Percentiles rank a stretch among this genome's conserved stretches.
These are phyloP conservation scores for Arctium minus DNA, from an alignment of 129 eudicot genomes.

Conservation along the genomic window DNA sequence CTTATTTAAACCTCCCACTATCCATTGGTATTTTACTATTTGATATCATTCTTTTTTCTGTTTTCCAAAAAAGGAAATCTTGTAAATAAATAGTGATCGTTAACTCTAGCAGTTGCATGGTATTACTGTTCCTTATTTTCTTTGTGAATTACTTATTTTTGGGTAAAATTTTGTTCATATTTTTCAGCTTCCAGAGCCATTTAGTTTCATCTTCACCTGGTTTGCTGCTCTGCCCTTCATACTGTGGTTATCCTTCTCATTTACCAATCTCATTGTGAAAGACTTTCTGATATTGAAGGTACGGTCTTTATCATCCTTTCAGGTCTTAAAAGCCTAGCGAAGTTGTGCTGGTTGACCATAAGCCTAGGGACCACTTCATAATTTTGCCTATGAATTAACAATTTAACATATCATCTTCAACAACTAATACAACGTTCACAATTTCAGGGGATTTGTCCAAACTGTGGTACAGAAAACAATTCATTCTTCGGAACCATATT, in stretches of 20 bases:
- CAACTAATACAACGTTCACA: neutral
- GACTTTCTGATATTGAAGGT: constrained; percentile 88
- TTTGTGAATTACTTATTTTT: neutral
- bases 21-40: too few relatives aligned
- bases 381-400: neutral
- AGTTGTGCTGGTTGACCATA: too few relatives aligned
- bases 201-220: constrained; percentile 98
- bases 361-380: neutral
- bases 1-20: neutral
- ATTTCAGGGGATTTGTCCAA: constrained; percentile 66
- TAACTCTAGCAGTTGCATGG: neutral
- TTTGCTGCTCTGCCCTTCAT: constrained; percentile 89
- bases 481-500: constrained; percentile 77
- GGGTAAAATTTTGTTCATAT: neutral
- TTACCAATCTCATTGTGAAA: constrained; percentile 66
- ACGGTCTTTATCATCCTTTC: constrained; percentile 4
- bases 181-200: constrained; percentile 96
- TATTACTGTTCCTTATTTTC: neutral
- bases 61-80: neutral
- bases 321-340: neutral
- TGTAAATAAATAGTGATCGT: neutral
- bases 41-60: neutral
- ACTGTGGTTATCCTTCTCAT: constrained; percentile 58
- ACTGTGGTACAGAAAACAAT: constrained; percentile 73
- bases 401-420: neutral